Evolutionary conservation across 2,329 filamentous ascomycete genomes (phyloP), one percentile per base, ranked within the genome.

Genomic region (Aaosphaeria arxii): DNA sequence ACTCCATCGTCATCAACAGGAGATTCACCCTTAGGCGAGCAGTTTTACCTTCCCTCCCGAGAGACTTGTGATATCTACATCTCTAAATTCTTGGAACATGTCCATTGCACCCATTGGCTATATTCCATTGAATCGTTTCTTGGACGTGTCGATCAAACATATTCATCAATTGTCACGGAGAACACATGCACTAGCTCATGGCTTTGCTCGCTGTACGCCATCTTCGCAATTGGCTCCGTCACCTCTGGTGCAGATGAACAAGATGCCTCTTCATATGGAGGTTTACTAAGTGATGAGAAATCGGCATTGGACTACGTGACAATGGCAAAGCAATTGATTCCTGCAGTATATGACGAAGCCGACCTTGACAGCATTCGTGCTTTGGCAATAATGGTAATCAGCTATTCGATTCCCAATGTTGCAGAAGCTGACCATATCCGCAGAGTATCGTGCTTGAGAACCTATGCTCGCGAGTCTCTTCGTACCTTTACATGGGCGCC

Each of bases 331-430:
- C 58, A 63, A 43, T 49, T 70, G 6, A 61, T 69, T 24, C 58
- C 66, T 1, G 45, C 52, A 6, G 61, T 67, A 1, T 66, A 70
- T 42, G 67, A 70, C 36, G 64, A 66, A 46, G 67, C 67, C 1
- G 67, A 70, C 32, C 54, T 70, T 36, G 67, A 70, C 30, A 69
- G 67, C 33, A 64, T 70, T 46, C 58, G 67, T 13, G 67, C 65
- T 1, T 52, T 70, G 45, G 61, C 64, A 13, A 66, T 67, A 6
- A 53, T 69, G 57, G 67, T 69, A 46, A 47, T 58, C 6, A 17
- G 5, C 17, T 28, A 24, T 6, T 4, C 17, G 17, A 5, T 11
- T 7, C 13, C 17, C 17, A 11, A 11, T 28, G 29, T 24, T 35
- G 11, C 5, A 42, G 55, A 63, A 36, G 62, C 30, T 52, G 31